Conservation (phyloP, 805 yeast species). For the Saccharomyces paradoxus region DNA sequence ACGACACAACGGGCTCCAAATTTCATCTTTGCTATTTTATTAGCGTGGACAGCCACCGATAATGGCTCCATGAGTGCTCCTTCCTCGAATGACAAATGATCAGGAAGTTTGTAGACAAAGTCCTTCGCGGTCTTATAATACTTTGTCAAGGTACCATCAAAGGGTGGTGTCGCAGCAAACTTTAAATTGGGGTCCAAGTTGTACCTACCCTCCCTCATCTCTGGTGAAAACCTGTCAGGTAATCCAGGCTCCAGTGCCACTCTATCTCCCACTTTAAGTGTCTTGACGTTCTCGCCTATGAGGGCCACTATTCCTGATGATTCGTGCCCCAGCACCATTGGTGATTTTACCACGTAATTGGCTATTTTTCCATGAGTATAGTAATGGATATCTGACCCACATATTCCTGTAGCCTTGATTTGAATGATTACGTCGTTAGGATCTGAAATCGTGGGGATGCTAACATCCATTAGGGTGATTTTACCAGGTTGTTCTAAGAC, state of each 20-base stretch:
- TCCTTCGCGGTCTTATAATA: conserved; percentile 74
- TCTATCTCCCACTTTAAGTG: conserved; percentile 62
- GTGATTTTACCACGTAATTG: conserved; percentile 58
- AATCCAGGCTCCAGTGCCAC: conserved; percentile 87
- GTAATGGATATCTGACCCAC: conserved; percentile 84
- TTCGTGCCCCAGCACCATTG: conserved; percentile 73
- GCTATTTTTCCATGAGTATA: conserved; percentile 76
- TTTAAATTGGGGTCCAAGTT: conserved; percentile 80
- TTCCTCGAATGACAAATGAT: conserved; percentile 66
- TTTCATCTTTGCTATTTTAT: conserved; percentile 48
- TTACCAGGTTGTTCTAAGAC: conserved; percentile 58
- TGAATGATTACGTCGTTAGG: conserved; percentile 65
- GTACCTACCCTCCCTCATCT: conserved; percentile 60
- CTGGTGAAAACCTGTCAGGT: conserved; percentile 74
- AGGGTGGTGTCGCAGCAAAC: conserved; percentile 87
- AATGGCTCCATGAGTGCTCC: conserved; percentile 87
- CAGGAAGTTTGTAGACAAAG: conserved; percentile 73
- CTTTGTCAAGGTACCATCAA: conserved; percentile 71
- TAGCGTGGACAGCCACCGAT: conserved; percentile 79
- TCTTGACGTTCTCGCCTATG: conserved; percentile 57
- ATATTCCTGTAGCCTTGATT: conserved; percentile 77
- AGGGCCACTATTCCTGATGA: conserved; percentile 54
- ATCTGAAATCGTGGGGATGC: conserved; percentile 53
- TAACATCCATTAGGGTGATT: conserved; percentile 58
- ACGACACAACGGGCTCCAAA: conserved; percentile 67